Base-by-base conservation (phyloP, 148 eudicot genomes). In the Nepenthes gracilis region DNA sequence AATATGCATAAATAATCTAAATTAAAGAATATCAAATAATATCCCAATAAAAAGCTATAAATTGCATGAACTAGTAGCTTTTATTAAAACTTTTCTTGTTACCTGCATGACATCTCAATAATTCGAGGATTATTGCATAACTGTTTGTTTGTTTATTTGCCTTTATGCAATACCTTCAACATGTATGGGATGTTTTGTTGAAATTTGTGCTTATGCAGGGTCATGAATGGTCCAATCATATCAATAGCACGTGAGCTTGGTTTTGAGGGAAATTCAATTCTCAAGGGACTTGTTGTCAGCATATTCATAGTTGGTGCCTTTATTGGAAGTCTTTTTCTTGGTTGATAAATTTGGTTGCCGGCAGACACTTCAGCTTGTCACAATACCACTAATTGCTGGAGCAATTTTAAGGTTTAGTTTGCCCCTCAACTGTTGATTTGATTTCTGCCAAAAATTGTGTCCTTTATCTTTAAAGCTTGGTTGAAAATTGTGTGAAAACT, bases 261-360 rank as follows among this genome's bases (percentile, higher is more conserved):
- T 64, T 87, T 87, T 68, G 90, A 84, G 63, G 95, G 95, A 23
- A 80, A 84, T 55, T 63, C 90, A 35, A 71, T 87, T 57, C 64
- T 84, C 14, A 85, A 87, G 74, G 95, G 95, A 23, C 87, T 84
- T 61, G 90, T 84, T 11, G 90, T 87, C 66, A 87, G 95, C 74
- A 87, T 87, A 72, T 87, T 87, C 67, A 84, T 87, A 40, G 90
- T 61, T 34, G 95, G 85, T 43, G 95, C 95, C 57, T 87, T 87
- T 62, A 60, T 84, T 45, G 95, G 95, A 55, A 79, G 95, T 67
- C 63, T 84, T 15, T 36, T 74, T 50, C 78, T 72, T 63, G 85
- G 87, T 67, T 60, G 85, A 87, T 67, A 80, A 73, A 67, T 71
- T 82, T 70, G 95, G 95, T 14, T 87, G 87, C 71, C 74, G 87